Percentiles rank a stretch among this genome's conserved stretches.
phyloP scores from a whole-genome alignment of 75 land plant species.

The Pinus tabuliformis region DNA sequence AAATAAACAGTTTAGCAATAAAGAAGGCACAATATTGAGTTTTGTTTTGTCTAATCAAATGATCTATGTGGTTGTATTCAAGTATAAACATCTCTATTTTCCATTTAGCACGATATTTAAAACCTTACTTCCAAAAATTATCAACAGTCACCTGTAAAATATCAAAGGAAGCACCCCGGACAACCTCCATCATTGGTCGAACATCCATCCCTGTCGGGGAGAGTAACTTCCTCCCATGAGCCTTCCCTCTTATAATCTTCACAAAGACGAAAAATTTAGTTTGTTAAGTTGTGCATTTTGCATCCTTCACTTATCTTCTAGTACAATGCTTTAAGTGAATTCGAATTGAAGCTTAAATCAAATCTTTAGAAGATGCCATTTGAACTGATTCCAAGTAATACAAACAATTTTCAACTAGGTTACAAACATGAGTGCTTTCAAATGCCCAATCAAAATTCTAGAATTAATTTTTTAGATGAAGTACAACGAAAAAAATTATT shows the following conservation, averaged over 20 bases:
- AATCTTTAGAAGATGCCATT: too few species aligned
- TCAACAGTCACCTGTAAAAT: conserved; percentile 72
- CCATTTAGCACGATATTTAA: not conserved
- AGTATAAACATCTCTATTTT: not conserved
- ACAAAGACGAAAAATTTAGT: not conserved
- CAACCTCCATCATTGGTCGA: conserved; percentile 99
- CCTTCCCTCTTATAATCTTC: conserved; percentile 90
- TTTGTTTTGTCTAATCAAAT: not conserved
- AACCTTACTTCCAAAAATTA: not conserved
- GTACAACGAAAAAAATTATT: too few species aligned
- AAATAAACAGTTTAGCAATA: not conserved
- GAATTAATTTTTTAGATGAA: too few species aligned
- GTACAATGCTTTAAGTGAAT: too few species aligned
- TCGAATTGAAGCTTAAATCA: too few species aligned
- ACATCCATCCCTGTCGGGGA: conserved; percentile 93
- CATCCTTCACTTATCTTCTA: too few species aligned
- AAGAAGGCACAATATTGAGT: not conserved
- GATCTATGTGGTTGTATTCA: not conserved
- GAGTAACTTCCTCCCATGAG: conserved; percentile 77
- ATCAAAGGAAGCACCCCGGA: conserved; percentile 91
- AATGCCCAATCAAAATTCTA: too few species aligned
- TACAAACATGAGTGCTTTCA: too few species aligned
- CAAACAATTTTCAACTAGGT: too few species aligned
- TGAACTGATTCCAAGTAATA: too few species aligned
- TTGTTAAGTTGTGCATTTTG: too few species aligned